phyloP scores from a whole-genome alignment of 805 yeast species.

The Saturnispora silvae region DNA sequence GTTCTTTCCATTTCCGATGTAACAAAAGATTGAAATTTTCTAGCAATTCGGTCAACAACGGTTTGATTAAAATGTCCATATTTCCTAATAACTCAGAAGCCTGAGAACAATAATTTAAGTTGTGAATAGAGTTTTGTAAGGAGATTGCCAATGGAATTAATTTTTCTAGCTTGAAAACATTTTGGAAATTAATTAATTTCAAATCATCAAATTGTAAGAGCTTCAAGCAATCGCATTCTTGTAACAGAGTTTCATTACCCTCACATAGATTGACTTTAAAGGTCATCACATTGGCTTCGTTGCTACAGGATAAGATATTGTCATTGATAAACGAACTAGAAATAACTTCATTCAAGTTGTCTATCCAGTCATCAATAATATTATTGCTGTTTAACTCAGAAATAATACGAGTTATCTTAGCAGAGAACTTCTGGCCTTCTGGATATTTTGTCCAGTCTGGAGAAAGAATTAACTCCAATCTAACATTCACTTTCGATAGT shows the following conservation, averaged over 20 bases:
- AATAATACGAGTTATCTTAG: slow-evolving; percentile 37
- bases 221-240: slow-evolving; percentile 20
- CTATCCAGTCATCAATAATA: slow-evolving; percentile 41
- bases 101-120: slow-evolving; percentile 3
- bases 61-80: slow-evolving; percentile 6
- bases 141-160: background rate
- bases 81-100: slow-evolving; percentile 1
- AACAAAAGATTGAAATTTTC: background rate
- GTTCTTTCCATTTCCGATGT: slow-evolving; percentile 3
- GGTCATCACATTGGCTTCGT: slow-evolving; percentile 16
- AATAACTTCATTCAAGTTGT: slow-evolving; percentile 5
- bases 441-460: slow-evolving; percentile 50
- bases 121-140: slow-evolving; percentile 1
- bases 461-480: slow-evolving; percentile 46
- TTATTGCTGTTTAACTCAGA: slow-evolving; percentile 34
- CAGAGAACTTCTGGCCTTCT: slow-evolving; percentile 55
- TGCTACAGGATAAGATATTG: slow-evolving; percentile 29
- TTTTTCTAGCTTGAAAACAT: slow-evolving; percentile 1
- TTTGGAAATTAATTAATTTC: slow-evolving; percentile 3
- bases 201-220: slow-evolving; percentile 1
- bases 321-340: slow-evolving; percentile 9
- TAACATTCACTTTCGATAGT: slow-evolving; percentile 30
- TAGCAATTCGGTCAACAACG: background rate
- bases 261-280: slow-evolving; percentile 22
- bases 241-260: slow-evolving; percentile 25